Percentiles rank a stretch among this genome's conserved stretches.
These are phyloP conservation scores for Metarhizium brunneum DNA, from an alignment of 2,329 filamentous ascomycete genomes.

Conservation along the genomic window DNA sequence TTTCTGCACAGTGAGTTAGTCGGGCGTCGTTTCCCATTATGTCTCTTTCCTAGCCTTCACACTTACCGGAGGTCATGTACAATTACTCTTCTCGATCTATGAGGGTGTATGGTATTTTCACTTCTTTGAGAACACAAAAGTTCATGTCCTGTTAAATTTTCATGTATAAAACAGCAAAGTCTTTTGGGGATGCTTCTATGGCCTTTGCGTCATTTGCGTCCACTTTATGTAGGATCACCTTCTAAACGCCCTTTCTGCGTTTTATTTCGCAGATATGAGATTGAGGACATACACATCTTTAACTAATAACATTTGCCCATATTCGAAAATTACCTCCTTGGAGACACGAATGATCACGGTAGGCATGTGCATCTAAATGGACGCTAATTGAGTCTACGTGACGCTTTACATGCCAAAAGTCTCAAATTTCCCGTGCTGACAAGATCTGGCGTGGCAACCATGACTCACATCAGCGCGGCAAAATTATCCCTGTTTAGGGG, in stretches of 20 bases:
- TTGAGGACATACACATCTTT: not conserved
- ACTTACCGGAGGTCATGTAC: slow-evolving; percentile 20
- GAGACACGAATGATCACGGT: not conserved
- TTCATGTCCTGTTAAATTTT: not conserved
- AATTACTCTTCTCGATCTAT: slow-evolving; percentile 17
- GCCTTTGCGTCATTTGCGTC: not conserved
- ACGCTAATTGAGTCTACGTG: not conserved
- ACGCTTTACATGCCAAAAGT: not conserved
- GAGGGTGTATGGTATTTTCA: not conserved
- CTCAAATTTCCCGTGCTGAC: not conserved
- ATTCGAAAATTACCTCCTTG: not conserved
- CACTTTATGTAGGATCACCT: slow-evolving; percentile 1
- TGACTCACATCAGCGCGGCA: not conserved
- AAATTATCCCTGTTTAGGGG: not conserved
- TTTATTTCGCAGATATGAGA: not conserved
- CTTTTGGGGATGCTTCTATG: not conserved
- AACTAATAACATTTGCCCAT: not conserved
- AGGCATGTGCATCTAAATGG: not conserved
- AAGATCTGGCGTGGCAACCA: not conserved
- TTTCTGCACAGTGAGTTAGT: not conserved
- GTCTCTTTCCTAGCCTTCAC: slow-evolving; percentile 1
- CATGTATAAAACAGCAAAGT: not conserved
- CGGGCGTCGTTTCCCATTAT: not conserved
- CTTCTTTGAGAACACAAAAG: not conserved
- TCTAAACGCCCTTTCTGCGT: slow-evolving; percentile 4